A percentile compares a stretch with the other conserved stretches of the same genome.
Conservation (phyloP, 2,329 filamentous ascomycete species). For the Fusarium oxysporum region DNA sequence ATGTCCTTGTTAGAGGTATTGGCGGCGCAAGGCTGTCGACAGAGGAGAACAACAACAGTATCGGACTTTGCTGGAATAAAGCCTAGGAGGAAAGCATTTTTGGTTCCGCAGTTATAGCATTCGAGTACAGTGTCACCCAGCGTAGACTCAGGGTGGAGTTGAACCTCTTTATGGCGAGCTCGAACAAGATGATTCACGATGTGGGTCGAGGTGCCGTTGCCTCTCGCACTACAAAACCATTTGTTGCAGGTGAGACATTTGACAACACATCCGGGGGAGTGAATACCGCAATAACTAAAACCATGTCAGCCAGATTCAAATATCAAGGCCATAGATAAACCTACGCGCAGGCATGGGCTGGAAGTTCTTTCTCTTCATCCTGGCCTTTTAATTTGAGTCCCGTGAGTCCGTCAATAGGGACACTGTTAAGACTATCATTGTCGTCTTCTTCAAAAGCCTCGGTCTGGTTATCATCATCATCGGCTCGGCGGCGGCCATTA, state of each 20-base stretch:
- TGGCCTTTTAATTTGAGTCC: conserved; percentile 66
- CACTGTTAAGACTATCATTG: conserved; percentile 79
- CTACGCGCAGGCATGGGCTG: conserved; percentile 95
- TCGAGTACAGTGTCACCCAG: conserved; percentile 96
- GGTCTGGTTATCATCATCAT: conserved; percentile 90
- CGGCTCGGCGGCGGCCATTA: conserved; percentile 75
- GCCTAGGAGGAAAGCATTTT: conserved; percentile 96
- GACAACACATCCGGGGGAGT: conserved; percentile 93
- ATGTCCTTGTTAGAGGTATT: conserved; percentile 98
- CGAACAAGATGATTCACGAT: conserved; percentile 98
- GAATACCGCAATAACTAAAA: conserved; percentile 91
- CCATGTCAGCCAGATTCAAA: conserved; percentile 40
- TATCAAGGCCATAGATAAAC: conserved; percentile 52
- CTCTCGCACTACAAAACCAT: conserved; percentile 98
- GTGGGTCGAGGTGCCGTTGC: conserved; percentile 95
- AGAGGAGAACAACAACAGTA: conserved; percentile 95
- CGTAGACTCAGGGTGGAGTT: conserved; percentile 91
- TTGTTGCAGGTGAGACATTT: conserved; percentile 97
- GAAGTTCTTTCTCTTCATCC: conserved; percentile 91
- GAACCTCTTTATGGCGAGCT: conserved; percentile 97
- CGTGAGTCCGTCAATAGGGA: conserved; percentile 80
- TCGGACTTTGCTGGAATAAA: conserved; percentile 99
- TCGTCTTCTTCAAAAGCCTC: conserved; percentile 88
- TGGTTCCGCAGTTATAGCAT: conserved; percentile 99
- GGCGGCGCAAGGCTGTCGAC: conserved; percentile 94